These are phyloP conservation scores for Vitis riparia DNA, from an alignment of 164 flowering plant genomes.

Conservation along the genomic window DNA sequence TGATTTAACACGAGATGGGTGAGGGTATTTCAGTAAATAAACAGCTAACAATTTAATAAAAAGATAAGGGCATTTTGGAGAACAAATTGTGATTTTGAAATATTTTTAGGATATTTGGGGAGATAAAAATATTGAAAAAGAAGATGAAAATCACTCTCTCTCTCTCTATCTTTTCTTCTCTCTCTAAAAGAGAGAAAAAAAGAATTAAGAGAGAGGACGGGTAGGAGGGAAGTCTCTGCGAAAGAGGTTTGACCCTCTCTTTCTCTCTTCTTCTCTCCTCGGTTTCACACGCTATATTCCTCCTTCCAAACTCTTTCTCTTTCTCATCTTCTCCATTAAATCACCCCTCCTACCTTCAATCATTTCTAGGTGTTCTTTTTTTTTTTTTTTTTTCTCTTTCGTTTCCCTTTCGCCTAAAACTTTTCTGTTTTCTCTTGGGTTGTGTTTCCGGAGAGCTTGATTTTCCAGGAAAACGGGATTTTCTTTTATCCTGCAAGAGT, in stretches of 20 bases:
- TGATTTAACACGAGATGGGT: no score
- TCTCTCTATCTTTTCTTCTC: background rate
- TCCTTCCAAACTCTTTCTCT: constrained; percentile 6
- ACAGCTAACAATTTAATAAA: no score
- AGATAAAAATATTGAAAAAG: constrained; percentile 5
- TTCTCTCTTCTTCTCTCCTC: constrained; percentile 1
- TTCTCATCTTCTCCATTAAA: constrained; percentile 5
- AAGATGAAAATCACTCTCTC: constrained; percentile 1
- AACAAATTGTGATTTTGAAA: background rate
- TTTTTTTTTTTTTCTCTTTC: no score
- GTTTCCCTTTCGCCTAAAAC: no score
- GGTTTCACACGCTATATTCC: constrained; percentile 18
- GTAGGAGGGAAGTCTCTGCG: constrained; percentile 25
- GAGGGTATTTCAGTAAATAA: no score
- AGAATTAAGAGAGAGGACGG: constrained; percentile 1
- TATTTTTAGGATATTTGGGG: constrained; percentile 15
- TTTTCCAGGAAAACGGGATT: no score
- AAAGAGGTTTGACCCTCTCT: constrained; percentile 22
- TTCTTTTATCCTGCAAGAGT: no score
- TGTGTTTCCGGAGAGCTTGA: no score
- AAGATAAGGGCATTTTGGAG: no score
- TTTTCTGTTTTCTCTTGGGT: no score
- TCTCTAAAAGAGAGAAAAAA: background rate
- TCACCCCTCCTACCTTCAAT: background rate
- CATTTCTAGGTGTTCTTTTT: background rate